Base-by-base conservation (phyloP, 345 rosid genomes). In the Sisymbrium irio region DNA sequence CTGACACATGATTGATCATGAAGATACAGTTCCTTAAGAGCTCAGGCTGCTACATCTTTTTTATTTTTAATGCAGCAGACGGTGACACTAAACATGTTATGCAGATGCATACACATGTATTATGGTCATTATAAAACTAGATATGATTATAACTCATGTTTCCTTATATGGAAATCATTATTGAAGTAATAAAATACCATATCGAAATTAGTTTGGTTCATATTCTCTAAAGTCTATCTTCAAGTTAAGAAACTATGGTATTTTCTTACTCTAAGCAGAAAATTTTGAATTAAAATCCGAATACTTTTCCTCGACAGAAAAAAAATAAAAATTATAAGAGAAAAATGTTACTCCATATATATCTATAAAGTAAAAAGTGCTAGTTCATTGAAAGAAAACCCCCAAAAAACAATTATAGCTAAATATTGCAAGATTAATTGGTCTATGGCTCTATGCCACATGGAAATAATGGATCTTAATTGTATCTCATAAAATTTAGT, bases 1-100 rank as follows among this genome's bases (percentile, higher is more conserved):
- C 76, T 56, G 62, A 57, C 62, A 70, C 56, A 77, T 77, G 72
- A 71, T 77, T 77, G 68, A 71, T 77, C 62, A 58, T 42, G 40
- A 71, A 71, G 76, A 65, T 77, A 71, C 61, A 64, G 67, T 77
- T 62, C 51, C 79, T 53, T 76, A 15, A 45, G 67, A 50, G 68
- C 56, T 75, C 39, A 49, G 40, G 37, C 70, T 17, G 37, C 53
- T 13, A 27, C 39, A 67, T 74, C 12, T 54, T 73, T 35, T 5
- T 18, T 3, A 6, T 28, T 47, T 25, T 49, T 35, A 49, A 9
- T 59, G 61, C 18, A 40, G 45, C 12, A 15, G 69, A 68, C 74
- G 69, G 74, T 68, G 69, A 61, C 6, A 76, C 70, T 62, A 17
- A 50, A 69, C 70, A 69, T 75, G 69, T 42, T 61, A 67, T 22